A percentile compares a stretch with the other conserved stretches of the same genome.
Conservation (phyloP, 2,329 filamentous ascomycete genomes). For the Lasiodiplodia hormozganensis region DNA sequence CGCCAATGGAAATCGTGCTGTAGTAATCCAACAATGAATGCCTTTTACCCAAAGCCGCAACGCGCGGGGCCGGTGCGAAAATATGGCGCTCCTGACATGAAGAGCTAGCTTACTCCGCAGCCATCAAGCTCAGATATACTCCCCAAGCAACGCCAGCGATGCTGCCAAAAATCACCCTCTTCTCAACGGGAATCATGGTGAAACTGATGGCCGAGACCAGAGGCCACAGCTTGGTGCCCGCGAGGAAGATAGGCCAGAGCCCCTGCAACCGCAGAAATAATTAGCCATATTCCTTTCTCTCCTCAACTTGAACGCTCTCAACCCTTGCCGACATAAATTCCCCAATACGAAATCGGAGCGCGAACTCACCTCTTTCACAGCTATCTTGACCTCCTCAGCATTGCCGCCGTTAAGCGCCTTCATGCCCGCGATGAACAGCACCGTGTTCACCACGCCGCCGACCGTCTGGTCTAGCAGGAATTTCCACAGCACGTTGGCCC, state of each 20-base stretch:
- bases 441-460: slow-evolving; percentile 69
- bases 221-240: slow-evolving; percentile 78
- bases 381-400: slow-evolving; percentile 29
- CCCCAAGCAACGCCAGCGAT: slow-evolving; percentile 77
- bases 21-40: neutral
- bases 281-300: neutral
- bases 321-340: neutral
- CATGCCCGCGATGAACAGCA: slow-evolving; percentile 67
- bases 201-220: slow-evolving; percentile 74
- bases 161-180: slow-evolving; percentile 73
- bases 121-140: slow-evolving; percentile 62
- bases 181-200: slow-evolving; percentile 73
- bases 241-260: slow-evolving; percentile 61
- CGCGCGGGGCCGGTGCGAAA: neutral
- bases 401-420: slow-evolving; percentile 52
- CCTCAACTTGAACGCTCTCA: neutral
- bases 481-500: slow-evolving; percentile 71
- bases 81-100: neutral
- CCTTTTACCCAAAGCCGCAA: neutral
- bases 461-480: slow-evolving; percentile 73
- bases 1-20: neutral
- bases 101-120: neutral
- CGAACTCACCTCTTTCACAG: slow-evolving; percentile 33
- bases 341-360: neutral
- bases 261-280: slow-evolving; percentile 51